phyloP scores from a whole-genome alignment of 805 yeast species.

The Spathaspora passalidarum region DNA sequence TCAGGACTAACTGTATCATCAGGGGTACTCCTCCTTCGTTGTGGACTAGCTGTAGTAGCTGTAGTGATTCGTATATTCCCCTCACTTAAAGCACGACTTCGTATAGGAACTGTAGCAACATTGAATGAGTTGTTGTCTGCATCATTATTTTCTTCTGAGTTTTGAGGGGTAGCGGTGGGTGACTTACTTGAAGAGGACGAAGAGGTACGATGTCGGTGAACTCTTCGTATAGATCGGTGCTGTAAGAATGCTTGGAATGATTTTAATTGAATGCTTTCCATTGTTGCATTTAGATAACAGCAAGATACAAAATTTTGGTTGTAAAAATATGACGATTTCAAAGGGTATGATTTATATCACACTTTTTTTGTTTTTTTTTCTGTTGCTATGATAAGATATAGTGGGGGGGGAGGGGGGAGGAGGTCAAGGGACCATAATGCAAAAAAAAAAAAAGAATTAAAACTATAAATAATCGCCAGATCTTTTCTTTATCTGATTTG shows the following conservation, averaged over 20 bases:
- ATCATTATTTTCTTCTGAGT: neutral
- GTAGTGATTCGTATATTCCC: constrained; percentile 5
- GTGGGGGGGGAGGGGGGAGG: neutral
- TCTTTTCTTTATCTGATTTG: too few relatives aligned
- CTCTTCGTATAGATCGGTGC: neutral
- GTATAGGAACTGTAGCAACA: neutral
- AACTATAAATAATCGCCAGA: too few relatives aligned
- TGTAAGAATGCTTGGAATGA: neutral
- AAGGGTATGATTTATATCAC: neutral
- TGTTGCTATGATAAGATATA: neutral
- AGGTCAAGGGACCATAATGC: neutral
- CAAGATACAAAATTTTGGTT: neutral
- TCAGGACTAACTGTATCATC: neutral
- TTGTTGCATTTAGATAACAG: neutral
- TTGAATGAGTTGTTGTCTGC: neutral
- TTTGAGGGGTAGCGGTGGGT: neutral
- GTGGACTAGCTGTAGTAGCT: constrained; percentile 1
- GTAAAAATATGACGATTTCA: too few relatives aligned
- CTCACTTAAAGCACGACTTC: constrained; percentile 7
- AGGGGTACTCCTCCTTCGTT: neutral
- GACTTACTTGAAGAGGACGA: neutral
- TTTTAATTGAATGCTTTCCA: neutral
- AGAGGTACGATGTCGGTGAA: neutral
- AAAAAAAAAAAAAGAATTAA: too few relatives aligned
- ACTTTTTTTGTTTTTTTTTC: neutral